Conservation (phyloP, 2,329 filamentous ascomycete species). For the Cladophialophora psammophila region DNA sequence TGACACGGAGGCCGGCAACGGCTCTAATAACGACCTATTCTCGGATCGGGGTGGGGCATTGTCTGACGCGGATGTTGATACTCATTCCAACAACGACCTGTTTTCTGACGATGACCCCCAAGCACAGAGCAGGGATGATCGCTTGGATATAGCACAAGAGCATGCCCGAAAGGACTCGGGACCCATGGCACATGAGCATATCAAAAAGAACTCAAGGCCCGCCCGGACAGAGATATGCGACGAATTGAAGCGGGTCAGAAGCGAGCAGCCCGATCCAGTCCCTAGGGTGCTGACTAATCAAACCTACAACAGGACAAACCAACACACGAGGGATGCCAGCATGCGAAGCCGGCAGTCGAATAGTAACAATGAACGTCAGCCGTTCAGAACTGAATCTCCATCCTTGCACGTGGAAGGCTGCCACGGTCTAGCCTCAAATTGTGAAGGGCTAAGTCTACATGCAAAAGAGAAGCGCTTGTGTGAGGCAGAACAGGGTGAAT, state of each 20-base stretch:
- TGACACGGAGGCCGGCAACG: too few relatives aligned
- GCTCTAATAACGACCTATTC: too few relatives aligned
- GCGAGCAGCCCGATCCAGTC: not conserved
- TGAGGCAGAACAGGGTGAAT: not conserved
- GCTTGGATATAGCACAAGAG: conserved; percentile 24
- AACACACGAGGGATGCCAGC: not conserved
- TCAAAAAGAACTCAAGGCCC: conserved; percentile 3
- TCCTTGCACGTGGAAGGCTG: not conserved
- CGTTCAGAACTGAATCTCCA: not conserved
- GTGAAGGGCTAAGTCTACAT: conserved; percentile 1
- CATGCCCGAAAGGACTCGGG: conserved; percentile 7
- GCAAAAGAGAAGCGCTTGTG: conserved; percentile 17
- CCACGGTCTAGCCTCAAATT: not conserved
- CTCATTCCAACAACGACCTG: not conserved
- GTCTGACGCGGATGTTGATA: too few relatives aligned
- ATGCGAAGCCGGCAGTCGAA: conserved; percentile 23
- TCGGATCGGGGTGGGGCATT: not conserved
- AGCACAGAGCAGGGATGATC: conserved; percentile 11
- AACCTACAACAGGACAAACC: conserved; percentile 13
- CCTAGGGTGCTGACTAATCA: not conserved
- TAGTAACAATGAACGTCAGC: not conserved
- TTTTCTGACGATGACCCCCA: not conserved
- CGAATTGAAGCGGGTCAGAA: conserved; percentile 22
- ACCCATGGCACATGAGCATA: conserved; percentile 14
- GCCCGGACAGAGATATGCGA: conserved; percentile 1